phyloP scores from a whole-genome alignment of 495 filamentous ascomycete genomes.

The Parachaetomium inaequale region DNA sequence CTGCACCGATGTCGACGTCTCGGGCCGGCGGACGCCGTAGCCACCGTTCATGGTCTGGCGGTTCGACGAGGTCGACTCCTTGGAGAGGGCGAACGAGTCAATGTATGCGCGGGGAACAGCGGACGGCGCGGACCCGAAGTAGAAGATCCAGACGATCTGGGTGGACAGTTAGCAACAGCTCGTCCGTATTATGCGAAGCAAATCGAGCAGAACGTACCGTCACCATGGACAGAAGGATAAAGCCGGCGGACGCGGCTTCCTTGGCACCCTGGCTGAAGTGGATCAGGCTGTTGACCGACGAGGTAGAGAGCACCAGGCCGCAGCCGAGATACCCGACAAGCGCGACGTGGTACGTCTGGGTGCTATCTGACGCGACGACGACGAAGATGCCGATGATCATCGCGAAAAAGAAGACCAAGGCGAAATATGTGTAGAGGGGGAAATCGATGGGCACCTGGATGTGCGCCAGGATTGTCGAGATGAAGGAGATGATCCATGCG shows the following conservation, averaged over 20 bases:
- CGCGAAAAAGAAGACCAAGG: slow-evolving; percentile 78
- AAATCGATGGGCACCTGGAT: slow-evolving; percentile 44
- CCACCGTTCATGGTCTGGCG: slow-evolving; percentile 67
- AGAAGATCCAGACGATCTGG: slow-evolving; percentile 97
- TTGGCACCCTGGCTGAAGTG: slow-evolving; percentile 65
- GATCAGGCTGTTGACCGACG: slow-evolving; percentile 76
- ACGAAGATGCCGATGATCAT: slow-evolving; percentile 73
- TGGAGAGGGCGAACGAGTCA: slow-evolving; percentile 92
- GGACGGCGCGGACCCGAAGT: slow-evolving; percentile 89
- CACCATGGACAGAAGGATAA: slow-evolving; percentile 94
- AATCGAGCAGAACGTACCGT: slow-evolving; percentile 56
- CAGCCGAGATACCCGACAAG: slow-evolving; percentile 82
- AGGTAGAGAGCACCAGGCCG: slow-evolving; percentile 77
- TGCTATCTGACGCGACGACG: slow-evolving; percentile 75
- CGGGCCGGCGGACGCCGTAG: slow-evolving; percentile 58
- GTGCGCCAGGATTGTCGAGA: slow-evolving; percentile 76
- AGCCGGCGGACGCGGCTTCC: slow-evolving; percentile 87
- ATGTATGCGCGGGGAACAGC: slow-evolving; percentile 86
- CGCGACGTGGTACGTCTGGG: slow-evolving; percentile 85
- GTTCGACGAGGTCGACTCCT: slow-evolving; percentile 62
- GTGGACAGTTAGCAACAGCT: slow-evolving; percentile 16
- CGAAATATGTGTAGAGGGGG: slow-evolving; percentile 89
- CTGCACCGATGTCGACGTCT: slow-evolving; percentile 71
- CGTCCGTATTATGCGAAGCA: background rate
- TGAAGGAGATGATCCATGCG: slow-evolving; percentile 90